These are phyloP conservation scores for Claviceps paspali DNA, from an alignment of 2,329 filamentous ascomycete genomes.

Conservation along the genomic window DNA sequence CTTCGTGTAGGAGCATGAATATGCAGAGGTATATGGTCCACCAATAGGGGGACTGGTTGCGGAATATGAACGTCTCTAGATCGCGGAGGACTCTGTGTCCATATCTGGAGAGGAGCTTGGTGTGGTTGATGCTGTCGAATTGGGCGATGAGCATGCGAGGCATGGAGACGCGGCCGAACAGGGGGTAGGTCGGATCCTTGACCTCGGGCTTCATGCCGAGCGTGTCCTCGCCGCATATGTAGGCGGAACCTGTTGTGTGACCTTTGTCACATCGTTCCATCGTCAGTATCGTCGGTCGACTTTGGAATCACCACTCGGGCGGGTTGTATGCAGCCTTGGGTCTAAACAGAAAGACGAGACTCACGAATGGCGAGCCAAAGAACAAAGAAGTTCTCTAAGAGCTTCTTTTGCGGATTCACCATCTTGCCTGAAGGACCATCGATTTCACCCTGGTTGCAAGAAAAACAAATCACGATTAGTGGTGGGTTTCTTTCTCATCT, in stretches of 20 bases:
- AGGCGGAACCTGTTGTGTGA: slow-evolving; percentile 28
- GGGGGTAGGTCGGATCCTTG: slow-evolving; percentile 21
- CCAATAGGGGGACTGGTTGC: slow-evolving; percentile 17
- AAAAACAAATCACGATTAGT: too few relatives aligned
- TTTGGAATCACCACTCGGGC: too few relatives aligned
- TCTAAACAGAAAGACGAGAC: too few relatives aligned
- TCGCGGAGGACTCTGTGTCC: slow-evolving; percentile 18
- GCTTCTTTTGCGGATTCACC: slow-evolving; percentile 14
- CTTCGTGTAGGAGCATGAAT: slow-evolving; percentile 28
- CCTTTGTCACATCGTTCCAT: slow-evolving; percentile 17
- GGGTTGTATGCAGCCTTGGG: too few relatives aligned
- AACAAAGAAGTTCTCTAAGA: slow-evolving; percentile 26
- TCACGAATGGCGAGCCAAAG: slow-evolving; percentile 33
- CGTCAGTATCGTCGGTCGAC: neutral
- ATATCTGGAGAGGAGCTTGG: slow-evolving; percentile 19
- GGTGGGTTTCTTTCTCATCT: too few relatives aligned
- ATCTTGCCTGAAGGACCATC: slow-evolving; percentile 1
- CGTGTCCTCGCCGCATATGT: slow-evolving; percentile 23
- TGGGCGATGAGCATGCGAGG: slow-evolving; percentile 31
- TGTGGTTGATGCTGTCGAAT: slow-evolving; percentile 26
- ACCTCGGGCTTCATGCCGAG: slow-evolving; percentile 23
- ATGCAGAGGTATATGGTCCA: slow-evolving; percentile 22
- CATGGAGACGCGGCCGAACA: slow-evolving; percentile 21
- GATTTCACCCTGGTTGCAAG: slow-evolving; percentile 3
- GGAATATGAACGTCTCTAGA: slow-evolving; percentile 20